Evolutionary conservation across 2,329 filamentous ascomycete species (phyloP), one percentile per base, ranked within the genome.

Genomic region (Fusarium protoensiforme): DNA sequence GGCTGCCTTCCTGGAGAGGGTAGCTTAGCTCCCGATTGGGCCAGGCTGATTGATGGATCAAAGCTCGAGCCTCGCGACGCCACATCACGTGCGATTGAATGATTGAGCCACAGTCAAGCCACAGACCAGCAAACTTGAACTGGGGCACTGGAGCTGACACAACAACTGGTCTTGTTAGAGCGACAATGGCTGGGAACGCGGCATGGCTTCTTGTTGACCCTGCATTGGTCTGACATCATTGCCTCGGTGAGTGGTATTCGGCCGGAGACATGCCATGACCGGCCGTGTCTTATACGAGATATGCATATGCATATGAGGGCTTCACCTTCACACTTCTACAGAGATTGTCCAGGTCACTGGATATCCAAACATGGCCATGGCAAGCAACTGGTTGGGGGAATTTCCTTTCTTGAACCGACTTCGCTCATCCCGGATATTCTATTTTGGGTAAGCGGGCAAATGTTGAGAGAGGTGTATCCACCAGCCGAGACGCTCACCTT

Each of bases 21-120:
- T 69, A 78, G 77, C 77, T 78, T 75, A 76, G 77, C 73, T 78
- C 77, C 75, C 73, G 66, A 78, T 78, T 78, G 77, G 76, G 72
- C 57, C 68, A 73, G 69, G 68, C 65, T 64, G 58, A 56, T 61
- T 73, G 68, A 20, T 56, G 27, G 27, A 22, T 38, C 35, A 56
- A 59, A 75, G 72, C 72, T 75, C 54, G 16, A 71, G 72, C 67
- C 73, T 75, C 41, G 39, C 3, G 18, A 33, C 59, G 61, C 72
- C 72, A 65, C 67, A 54, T 75, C 72, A 75, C 72, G 73, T 75
- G 72, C 8, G 0, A 9, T 4, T 38, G 1, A 5, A 33, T 9
- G 3, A 18, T 3, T 1, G 1, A 53, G 72, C 73, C 73, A 75
- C 73, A 63, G 1, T 14, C 8, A 36, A 68, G 75, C 75, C 75